Evolutionary conservation across 108 stramenopile genomes (phyloP).

Genomic region (Skeletonema costatum): DNA sequence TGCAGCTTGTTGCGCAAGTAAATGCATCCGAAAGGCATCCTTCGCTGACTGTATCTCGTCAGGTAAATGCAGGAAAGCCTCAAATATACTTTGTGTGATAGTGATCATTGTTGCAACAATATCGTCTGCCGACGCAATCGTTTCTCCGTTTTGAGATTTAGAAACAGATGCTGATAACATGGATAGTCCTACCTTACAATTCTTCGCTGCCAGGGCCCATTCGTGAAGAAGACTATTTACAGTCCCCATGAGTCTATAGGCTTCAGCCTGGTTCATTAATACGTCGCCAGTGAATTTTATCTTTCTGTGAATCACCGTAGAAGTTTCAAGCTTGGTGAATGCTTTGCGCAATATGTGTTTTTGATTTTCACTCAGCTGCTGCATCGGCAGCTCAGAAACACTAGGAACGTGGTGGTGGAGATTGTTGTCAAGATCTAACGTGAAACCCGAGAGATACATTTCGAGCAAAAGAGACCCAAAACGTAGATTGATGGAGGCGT

Average conservation of each 20-base stretch:
- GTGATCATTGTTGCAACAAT: not conserved
- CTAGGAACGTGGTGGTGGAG: not conserved
- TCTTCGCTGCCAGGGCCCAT: not conserved
- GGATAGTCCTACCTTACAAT: not conserved
- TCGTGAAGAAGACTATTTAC: not conserved
- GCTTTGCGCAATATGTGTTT: not conserved
- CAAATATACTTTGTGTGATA: not conserved
- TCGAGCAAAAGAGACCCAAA: constrained; percentile 12
- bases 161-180: not conserved
- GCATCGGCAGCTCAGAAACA: not conserved
- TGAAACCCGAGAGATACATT: constrained; percentile 2
- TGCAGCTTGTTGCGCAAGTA: not conserved
- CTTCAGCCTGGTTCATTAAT: not conserved
- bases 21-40: constrained; percentile 4
- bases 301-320: not conserved
- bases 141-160: not conserved
- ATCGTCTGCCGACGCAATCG: not conserved
- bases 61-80: not conserved
- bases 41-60: not conserved
- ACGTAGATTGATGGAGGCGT: not conserved
- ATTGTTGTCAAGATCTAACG: constrained; percentile 5
- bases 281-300: not conserved
- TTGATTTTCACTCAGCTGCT: constrained; percentile 3
- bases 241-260: not conserved
- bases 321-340: not conserved